Conservation (phyloP, 805 yeast species). For the Spathaspora girioi region DNA sequence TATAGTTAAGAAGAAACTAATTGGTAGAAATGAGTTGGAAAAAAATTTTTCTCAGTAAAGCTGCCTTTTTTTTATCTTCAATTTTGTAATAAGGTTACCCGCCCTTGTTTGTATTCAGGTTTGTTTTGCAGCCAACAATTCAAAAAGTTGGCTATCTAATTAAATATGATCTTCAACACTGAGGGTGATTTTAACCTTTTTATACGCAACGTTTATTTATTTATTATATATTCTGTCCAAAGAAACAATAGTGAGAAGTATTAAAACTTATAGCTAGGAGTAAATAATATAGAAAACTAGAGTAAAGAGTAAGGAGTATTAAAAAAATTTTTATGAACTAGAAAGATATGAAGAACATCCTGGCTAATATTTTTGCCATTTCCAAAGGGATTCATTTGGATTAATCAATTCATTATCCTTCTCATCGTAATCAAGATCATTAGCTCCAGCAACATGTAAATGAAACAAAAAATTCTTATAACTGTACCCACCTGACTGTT, state of each 20-base stretch:
- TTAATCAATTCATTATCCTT: constrained; percentile 32
- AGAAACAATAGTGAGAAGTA: too few species aligned
- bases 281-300: too few species aligned
- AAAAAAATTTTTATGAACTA: too few species aligned
- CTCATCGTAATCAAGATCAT: neutral
- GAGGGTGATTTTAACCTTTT: too few species aligned
- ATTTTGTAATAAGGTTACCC: neutral
- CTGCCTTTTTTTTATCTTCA: neutral
- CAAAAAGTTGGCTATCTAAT: too few species aligned
- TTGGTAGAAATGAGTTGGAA: neutral
- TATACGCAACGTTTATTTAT: too few species aligned
- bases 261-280: too few species aligned
- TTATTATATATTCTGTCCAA: too few species aligned
- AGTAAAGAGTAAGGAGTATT: too few species aligned
- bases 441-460: constrained; percentile 15
- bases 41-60: neutral
- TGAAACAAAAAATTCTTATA: constrained; percentile 32
- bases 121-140: neutral
- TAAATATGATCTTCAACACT: too few species aligned
- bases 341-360: too few species aligned
- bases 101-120: neutral
- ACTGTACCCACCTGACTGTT: constrained; percentile 20
- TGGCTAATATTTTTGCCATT: constrained; percentile 23
- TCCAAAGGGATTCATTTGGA: constrained; percentile 37
- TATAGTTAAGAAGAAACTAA: neutral